Percentiles rank a stretch among this genome's conserved stretches.
Evolutionary conservation across 164 flowering plant genomes (phyloP).

Genomic region (Sedum album): DNA sequence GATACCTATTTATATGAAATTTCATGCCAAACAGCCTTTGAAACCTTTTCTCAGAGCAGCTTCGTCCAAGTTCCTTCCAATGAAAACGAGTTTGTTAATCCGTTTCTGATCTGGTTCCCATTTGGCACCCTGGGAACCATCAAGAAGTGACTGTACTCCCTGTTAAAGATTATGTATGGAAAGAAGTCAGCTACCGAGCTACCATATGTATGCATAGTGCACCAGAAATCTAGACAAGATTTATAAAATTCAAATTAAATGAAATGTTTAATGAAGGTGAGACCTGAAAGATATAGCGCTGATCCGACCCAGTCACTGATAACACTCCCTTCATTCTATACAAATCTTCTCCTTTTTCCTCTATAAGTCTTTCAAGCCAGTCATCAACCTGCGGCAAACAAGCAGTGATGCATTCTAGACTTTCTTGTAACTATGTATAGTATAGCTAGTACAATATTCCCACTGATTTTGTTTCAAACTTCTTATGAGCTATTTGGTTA

Average conservation of each 20-base stretch:
- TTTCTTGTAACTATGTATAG: neutral
- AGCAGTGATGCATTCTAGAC: neutral
- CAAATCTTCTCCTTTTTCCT: slow-evolving; percentile 91
- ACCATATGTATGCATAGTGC: neutral
- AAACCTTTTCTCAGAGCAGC: slow-evolving; percentile 74
- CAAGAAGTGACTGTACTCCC: slow-evolving; percentile 84
- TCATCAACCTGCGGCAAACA: slow-evolving; percentile 57
- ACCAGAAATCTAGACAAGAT: neutral
- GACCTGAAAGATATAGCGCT: slow-evolving; percentile 90
- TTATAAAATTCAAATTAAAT: neutral
- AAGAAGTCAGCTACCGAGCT: neutral
- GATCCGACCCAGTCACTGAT: slow-evolving; percentile 51
- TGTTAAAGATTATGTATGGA: slow-evolving; percentile 16
- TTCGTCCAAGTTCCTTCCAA: slow-evolving; percentile 89
- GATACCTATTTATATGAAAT: neutral
- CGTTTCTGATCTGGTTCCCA: slow-evolving; percentile 84
- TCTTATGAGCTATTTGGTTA: neutral
- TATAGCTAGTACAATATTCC: neutral
- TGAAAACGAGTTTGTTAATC: slow-evolving; percentile 80
- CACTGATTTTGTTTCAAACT: neutral
- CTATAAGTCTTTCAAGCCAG: slow-evolving; percentile 91
- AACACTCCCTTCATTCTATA: slow-evolving; percentile 90
- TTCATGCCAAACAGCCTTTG: slow-evolving; percentile 72
- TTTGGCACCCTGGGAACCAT: slow-evolving; percentile 61
- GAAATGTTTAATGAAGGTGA: neutral